Conservation (phyloP, 495 filamentous ascomycete genomes). For the Xylaria castorea region DNA sequence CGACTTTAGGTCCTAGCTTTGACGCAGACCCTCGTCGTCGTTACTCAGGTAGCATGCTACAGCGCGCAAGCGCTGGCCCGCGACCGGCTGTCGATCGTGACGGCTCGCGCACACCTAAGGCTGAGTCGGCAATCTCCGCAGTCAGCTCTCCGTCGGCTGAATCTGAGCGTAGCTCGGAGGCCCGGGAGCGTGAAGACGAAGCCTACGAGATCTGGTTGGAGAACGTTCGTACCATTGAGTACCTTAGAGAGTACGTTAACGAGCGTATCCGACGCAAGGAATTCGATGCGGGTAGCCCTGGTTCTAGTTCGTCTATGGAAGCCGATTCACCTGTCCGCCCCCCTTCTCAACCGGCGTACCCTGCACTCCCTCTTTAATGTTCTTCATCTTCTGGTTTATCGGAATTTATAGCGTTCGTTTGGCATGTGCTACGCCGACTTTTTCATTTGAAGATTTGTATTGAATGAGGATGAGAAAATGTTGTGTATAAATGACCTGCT, state of each 20-base stretch:
- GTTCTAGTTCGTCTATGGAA: constrained; percentile 39
- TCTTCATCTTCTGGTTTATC: background rate
- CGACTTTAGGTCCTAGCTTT: constrained; percentile 82
- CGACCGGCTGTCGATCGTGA: constrained; percentile 58
- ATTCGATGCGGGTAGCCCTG: constrained; percentile 56
- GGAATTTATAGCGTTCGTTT: constrained; percentile 6
- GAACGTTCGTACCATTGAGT: constrained; percentile 81
- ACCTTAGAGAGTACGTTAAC: constrained; percentile 70
- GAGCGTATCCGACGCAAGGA: constrained; percentile 68
- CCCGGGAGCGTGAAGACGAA: constrained; percentile 57
- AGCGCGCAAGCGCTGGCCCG: constrained; percentile 64
- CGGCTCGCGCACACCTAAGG: constrained; percentile 59
- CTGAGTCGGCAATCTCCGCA: constrained; percentile 46
- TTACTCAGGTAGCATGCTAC: constrained; percentile 85
- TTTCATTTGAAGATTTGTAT: background rate
- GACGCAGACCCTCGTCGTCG: constrained; percentile 82
- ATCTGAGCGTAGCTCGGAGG: constrained; percentile 45
- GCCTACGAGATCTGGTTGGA: constrained; percentile 81
- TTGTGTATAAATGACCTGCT: background rate
- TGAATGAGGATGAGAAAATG: constrained; percentile 1
- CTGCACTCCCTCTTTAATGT: constrained; percentile 33
- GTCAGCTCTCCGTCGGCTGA: constrained; percentile 54
- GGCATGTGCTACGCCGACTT: background rate
- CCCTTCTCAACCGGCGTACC: constrained; percentile 41
- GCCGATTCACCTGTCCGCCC: constrained; percentile 39